A percentile compares a stretch with the other conserved stretches of the same genome.
phyloP scores from a whole-genome alignment of 2,329 filamentous ascomycete genomes.

The Fusarium verrucosum region DNA sequence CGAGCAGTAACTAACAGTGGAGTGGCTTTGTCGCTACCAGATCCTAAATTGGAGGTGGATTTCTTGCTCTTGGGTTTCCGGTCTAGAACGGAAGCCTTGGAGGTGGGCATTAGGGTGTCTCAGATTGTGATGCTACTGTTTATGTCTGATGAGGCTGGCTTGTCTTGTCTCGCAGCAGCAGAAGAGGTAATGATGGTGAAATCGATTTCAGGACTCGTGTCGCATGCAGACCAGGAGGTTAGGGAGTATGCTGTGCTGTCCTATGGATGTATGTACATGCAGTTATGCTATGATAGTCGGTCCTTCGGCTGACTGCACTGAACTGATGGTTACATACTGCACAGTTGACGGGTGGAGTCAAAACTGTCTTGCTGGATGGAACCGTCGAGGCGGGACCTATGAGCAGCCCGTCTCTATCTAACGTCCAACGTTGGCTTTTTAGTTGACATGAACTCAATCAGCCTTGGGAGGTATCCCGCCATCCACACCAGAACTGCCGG shows the following conservation, averaged over 20 bases:
- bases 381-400: constrained; percentile 29
- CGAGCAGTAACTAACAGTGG: neutral
- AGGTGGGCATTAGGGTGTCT: constrained; percentile 14
- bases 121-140: constrained; percentile 19
- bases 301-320: constrained; percentile 12
- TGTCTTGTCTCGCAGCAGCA: constrained; percentile 9
- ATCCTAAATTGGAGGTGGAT: constrained; percentile 22
- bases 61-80: constrained; percentile 18
- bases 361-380: neutral
- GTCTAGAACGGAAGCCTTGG: neutral
- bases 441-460: constrained; percentile 28
- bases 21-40: constrained; percentile 16
- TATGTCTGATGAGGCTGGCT: constrained; percentile 4
- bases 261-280: too few relatives aligned
- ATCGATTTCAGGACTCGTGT: neutral
- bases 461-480: constrained; percentile 36
- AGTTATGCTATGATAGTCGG: neutral
- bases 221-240: neutral
- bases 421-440: constrained; percentile 7
- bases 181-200: neutral
- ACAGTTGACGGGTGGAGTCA: constrained; percentile 16
- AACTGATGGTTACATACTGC: neutral
- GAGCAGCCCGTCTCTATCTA: constrained; percentile 13
- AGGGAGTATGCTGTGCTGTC: too few relatives aligned
- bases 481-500: constrained; percentile 27